Percentiles rank a stretch among this genome's conserved stretches.
These are phyloP conservation scores for Exsudoporus frostii DNA, from an alignment of 768 basidiomycete species.

Conservation along the genomic window DNA sequence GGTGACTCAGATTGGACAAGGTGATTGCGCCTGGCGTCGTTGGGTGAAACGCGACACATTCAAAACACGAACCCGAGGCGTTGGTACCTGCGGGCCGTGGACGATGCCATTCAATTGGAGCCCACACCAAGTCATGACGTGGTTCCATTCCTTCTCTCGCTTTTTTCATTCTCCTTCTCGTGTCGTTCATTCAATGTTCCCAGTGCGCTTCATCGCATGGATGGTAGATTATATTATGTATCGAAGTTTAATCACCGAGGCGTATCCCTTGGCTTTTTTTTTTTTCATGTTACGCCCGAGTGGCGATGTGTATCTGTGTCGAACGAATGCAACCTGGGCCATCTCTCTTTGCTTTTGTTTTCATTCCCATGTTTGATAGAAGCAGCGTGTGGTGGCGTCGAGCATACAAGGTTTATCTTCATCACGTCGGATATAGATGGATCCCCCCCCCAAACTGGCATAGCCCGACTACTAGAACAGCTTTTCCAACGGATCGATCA, in stretches of 20 bases:
- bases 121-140: background rate
- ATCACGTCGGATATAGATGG: conserved; percentile 1
- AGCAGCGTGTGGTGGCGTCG: background rate
- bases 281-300: conserved; percentile 2
- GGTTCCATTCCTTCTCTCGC: background rate
- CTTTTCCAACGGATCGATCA: conserved; percentile 70
- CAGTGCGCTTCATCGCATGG: background rate
- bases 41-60: too few relatives aligned
- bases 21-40: background rate
- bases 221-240: background rate
- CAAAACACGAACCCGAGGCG: background rate
- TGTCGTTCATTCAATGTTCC: background rate
- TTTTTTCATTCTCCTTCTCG: background rate
- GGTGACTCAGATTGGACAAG: background rate
- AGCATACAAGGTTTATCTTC: background rate
- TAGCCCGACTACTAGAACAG: conserved; percentile 26
- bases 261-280: background rate
- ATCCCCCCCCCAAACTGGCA: background rate
- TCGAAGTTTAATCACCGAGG: conserved; percentile 20
- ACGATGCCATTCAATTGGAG: background rate
- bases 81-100: background rate
- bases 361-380: background rate
- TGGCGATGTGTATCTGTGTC: conserved; percentile 1
- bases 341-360: background rate
- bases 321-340: background rate